Conservation (phyloP, 2,329 filamentous ascomycete species). For the Ophiostoma triangulosporum region DNA sequence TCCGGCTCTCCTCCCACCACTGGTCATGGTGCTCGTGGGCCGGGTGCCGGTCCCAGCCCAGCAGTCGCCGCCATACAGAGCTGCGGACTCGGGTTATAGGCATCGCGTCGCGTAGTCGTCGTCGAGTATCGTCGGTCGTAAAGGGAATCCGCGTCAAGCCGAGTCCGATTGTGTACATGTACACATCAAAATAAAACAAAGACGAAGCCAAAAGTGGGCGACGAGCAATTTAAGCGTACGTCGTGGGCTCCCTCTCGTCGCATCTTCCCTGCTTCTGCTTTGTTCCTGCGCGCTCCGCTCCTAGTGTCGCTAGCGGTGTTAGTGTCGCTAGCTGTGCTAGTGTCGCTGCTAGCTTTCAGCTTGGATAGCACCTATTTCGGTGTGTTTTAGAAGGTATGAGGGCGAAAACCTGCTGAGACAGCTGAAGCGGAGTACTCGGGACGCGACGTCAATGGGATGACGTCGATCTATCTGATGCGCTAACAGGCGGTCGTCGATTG, state of each 20-base stretch:
- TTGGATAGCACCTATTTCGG: too few species aligned
- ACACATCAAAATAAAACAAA: not conserved
- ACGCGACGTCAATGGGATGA: too few species aligned
- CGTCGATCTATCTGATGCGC: too few species aligned
- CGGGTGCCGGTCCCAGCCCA: conserved; percentile 21
- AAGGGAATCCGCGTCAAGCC: too few species aligned
- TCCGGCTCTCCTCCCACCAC: conserved; percentile 21
- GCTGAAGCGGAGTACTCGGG: too few species aligned
- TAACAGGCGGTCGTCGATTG: too few species aligned
- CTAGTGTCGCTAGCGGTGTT: too few species aligned
- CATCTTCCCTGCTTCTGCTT: not conserved
- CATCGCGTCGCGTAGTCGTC: not conserved
- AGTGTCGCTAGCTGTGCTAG: too few species aligned
- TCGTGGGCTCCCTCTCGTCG: conserved; percentile 4
- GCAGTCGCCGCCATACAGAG: conserved; percentile 16
- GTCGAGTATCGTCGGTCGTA: not conserved
- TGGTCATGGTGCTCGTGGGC: conserved; percentile 15
- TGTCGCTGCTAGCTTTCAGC: too few species aligned
- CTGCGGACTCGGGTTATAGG: not conserved
- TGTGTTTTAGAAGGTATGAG: too few species aligned
- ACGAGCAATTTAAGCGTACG: not conserved
- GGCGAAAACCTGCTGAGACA: too few species aligned
- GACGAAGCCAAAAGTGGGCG: not conserved
- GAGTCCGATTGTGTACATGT: not conserved
- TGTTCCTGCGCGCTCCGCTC: not conserved